These are phyloP conservation scores for Gelatoporia subvermispora DNA, from an alignment of 768 basidiomycete species.

Conservation along the genomic window DNA sequence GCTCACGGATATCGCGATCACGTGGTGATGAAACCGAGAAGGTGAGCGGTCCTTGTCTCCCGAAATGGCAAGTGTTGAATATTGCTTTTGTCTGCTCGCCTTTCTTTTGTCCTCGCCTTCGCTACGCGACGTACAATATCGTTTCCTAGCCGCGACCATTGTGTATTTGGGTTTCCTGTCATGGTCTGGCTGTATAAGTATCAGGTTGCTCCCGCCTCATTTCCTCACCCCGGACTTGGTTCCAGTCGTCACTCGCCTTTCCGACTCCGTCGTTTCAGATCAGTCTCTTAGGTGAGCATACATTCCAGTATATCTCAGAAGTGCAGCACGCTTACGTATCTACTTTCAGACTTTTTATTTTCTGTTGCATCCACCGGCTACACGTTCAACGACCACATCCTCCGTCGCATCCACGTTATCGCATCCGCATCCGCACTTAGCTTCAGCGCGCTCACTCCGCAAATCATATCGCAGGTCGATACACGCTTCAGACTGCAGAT, in stretches of 20 bases:
- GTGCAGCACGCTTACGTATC: neutral
- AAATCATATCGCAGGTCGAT: slow-evolving; percentile 63
- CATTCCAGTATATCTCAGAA: neutral
- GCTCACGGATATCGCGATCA: slow-evolving; percentile 13
- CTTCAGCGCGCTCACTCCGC: slow-evolving; percentile 32
- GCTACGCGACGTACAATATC: slow-evolving; percentile 10
- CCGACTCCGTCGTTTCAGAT: slow-evolving; percentile 19
- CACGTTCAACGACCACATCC: slow-evolving; percentile 20
- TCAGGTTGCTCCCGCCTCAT: slow-evolving; percentile 8
- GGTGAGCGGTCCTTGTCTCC: slow-evolving; percentile 21
- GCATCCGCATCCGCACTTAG: slow-evolving; percentile 23
- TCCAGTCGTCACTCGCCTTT: slow-evolving; percentile 17
- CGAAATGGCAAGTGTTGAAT: slow-evolving; percentile 19
- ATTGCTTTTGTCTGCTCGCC: slow-evolving; percentile 14
- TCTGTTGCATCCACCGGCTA: slow-evolving; percentile 12
- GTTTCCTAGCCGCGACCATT: slow-evolving; percentile 17
- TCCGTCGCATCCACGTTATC: slow-evolving; percentile 10
- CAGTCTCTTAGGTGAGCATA: slow-evolving; percentile 24
- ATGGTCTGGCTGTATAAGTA: slow-evolving; percentile 25
- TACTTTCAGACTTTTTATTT: slow-evolving; percentile 17
- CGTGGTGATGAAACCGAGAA: slow-evolving; percentile 21
- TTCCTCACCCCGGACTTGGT: slow-evolving; percentile 25
- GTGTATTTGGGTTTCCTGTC: slow-evolving; percentile 19
- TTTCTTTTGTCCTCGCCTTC: slow-evolving; percentile 28
- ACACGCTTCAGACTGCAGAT: slow-evolving; percentile 23